These are phyloP conservation scores for Coccomyxa subellipsoidea DNA, from an alignment of 163 green algal genomes.

Conservation along the genomic window DNA sequence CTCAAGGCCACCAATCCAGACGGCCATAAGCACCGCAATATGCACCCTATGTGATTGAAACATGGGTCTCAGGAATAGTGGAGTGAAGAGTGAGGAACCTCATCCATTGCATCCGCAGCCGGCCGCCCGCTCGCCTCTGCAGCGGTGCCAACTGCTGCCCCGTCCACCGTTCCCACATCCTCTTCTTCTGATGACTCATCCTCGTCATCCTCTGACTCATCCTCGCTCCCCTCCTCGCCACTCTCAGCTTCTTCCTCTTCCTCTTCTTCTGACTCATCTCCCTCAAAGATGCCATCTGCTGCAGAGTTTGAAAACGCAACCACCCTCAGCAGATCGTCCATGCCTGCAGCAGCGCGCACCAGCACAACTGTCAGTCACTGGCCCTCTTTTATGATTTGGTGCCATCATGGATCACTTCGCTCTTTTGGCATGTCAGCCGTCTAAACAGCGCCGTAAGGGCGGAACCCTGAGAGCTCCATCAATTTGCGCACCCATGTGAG, in stretches of 20 bases:
- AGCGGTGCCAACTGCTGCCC: neutral
- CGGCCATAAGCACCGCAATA: neutral
- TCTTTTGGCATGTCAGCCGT: too few relatives aligned
- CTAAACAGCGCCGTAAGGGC: too few relatives aligned
- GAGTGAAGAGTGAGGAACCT: neutral
- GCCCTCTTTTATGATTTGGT: too few relatives aligned
- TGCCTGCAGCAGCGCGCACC: neutral
- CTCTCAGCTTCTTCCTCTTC: neutral
- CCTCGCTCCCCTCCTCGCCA: neutral
- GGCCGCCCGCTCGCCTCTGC: neutral
- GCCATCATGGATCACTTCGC: too few relatives aligned
- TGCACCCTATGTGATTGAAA: neutral
- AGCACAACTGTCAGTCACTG: too few relatives aligned
- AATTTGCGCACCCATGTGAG: too few relatives aligned
- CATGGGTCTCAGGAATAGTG: neutral
- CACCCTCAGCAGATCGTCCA: constrained; percentile 7
- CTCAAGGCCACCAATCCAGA: too few relatives aligned
- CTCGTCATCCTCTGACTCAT: neutral
- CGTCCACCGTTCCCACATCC: neutral
- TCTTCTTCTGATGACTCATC: neutral
- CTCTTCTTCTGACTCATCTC: neutral
- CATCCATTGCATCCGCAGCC: neutral
- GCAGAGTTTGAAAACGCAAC: neutral
- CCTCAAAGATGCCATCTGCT: neutral
- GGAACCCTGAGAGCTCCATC: too few relatives aligned